Conservation (phyloP, 2,329 filamentous ascomycete species). For the Xylariaceae sp. region DNA sequence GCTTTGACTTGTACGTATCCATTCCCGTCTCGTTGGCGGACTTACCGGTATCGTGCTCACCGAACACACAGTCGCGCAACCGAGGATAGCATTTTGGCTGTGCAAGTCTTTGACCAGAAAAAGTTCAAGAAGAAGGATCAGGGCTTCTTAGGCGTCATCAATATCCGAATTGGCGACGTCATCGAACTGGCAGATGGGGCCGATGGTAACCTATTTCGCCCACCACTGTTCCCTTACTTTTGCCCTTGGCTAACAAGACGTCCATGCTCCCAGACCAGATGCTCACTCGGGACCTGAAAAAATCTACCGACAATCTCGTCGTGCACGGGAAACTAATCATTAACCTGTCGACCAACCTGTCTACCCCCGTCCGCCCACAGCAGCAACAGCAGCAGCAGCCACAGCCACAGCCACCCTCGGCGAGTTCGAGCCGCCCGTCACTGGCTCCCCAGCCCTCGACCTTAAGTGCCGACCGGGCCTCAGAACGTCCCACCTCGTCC, state of each 20-base stretch:
- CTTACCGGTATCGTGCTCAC: conserved; percentile 19
- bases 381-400: conserved; percentile 14
- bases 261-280: conserved; percentile 70
- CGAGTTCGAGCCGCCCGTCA: conserved; percentile 42
- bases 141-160: conserved; percentile 95
- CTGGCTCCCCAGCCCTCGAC: conserved; percentile 42
- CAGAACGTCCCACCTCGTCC: conserved; percentile 49
- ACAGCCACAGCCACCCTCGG: conserved; percentile 9
- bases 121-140: conserved; percentile 99
- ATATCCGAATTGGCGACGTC: conserved; percentile 89
- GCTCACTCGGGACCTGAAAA: conserved; percentile 95
- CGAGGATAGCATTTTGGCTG: conserved; percentile 92
- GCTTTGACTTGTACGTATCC: conserved; percentile 82
- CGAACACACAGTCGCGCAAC: conserved; percentile 64
- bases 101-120: conserved; percentile 99
- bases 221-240: not conserved
- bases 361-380: conserved; percentile 54
- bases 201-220: conserved; percentile 61
- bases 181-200: conserved; percentile 85
- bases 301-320: conserved; percentile 95
- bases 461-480: conserved; percentile 37
- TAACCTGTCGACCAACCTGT: conserved; percentile 88
- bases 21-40: too few species aligned
- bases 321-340: conserved; percentile 97
- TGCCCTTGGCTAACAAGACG: not conserved